These are phyloP conservation scores for Lecanicillium sp. DNA, from an alignment of 2,329 filamentous ascomycete genomes.

Conservation along the genomic window DNA sequence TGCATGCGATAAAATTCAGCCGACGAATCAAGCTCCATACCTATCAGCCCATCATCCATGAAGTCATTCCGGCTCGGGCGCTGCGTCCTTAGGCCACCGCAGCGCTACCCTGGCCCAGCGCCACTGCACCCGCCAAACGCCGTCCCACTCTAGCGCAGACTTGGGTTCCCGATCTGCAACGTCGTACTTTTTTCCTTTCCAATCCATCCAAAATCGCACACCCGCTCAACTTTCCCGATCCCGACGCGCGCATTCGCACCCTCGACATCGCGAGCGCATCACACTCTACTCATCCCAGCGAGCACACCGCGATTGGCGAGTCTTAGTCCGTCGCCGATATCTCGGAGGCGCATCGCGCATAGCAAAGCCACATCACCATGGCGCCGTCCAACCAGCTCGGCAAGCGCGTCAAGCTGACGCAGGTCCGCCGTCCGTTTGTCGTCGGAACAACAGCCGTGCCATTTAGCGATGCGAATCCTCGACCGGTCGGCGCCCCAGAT, in stretches of 20 bases:
- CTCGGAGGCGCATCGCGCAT: too few species aligned
- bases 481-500: slow-evolving; percentile 66
- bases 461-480: slow-evolving; percentile 73
- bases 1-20: too few species aligned
- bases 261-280: not conserved
- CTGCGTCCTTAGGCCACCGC: too few species aligned
- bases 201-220: not conserved
- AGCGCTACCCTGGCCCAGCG: too few species aligned
- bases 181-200: too few species aligned
- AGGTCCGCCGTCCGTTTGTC: slow-evolving; percentile 58
- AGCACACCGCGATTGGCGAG: not conserved
- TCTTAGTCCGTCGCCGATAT: not conserved
- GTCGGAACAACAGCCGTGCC: slow-evolving; percentile 74
- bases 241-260: not conserved
- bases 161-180: too few species aligned
- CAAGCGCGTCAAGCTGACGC: slow-evolving; percentile 57
- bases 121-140: too few species aligned
- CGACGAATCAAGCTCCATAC: too few species aligned
- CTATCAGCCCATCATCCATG: too few species aligned
- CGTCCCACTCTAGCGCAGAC: too few species aligned
- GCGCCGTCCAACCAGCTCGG: slow-evolving; percentile 49
- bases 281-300: too few species aligned
- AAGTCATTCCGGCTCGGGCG: too few species aligned
- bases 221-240: not conserved
- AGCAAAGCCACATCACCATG: slow-evolving; percentile 30